Conservation (phyloP, 805 yeast genomes). For the Candida krabiensis region DNA sequence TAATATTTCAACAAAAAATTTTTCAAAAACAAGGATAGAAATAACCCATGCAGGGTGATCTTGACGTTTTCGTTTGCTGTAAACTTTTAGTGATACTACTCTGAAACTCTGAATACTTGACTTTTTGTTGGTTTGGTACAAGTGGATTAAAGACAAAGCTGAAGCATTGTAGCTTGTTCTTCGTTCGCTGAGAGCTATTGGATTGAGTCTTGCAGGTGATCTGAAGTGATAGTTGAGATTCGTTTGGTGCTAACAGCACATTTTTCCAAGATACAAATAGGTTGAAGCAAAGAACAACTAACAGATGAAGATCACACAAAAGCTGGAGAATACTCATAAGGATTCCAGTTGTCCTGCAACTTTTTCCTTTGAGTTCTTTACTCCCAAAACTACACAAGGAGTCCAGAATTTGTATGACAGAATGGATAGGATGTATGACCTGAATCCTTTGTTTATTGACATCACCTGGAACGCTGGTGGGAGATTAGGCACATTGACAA, state of each 20-base stretch:
- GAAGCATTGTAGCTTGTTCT: no score
- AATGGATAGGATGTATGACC: conserved; percentile 95
- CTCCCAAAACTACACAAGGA: conserved; percentile 96
- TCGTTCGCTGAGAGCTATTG: no score
- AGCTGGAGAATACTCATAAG: conserved; percentile 40
- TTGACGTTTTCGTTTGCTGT: no score
- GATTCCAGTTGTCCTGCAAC: conserved; percentile 51
- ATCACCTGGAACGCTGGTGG: conserved; percentile 99
- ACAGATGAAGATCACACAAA: conserved; percentile 47
- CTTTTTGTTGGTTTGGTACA: no score
- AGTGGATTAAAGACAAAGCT: no score
- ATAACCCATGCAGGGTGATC: no score
- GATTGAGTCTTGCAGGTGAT: no score
- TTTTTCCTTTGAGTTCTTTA: conserved; percentile 94
- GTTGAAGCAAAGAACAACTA: not conserved
- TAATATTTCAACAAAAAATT: conserved; percentile 1
- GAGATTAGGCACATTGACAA: conserved; percentile 74
- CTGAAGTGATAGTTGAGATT: no score
- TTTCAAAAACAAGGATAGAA: no score
- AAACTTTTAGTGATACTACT: not conserved
- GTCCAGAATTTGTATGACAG: conserved; percentile 94
- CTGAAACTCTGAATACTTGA: no score
- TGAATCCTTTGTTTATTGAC: conserved; percentile 89
- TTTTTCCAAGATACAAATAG: no score
- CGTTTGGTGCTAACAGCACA: no score